Conservation (phyloP, 2,329 filamentous ascomycete genomes). For the Fusarium incarnatum region DNA sequence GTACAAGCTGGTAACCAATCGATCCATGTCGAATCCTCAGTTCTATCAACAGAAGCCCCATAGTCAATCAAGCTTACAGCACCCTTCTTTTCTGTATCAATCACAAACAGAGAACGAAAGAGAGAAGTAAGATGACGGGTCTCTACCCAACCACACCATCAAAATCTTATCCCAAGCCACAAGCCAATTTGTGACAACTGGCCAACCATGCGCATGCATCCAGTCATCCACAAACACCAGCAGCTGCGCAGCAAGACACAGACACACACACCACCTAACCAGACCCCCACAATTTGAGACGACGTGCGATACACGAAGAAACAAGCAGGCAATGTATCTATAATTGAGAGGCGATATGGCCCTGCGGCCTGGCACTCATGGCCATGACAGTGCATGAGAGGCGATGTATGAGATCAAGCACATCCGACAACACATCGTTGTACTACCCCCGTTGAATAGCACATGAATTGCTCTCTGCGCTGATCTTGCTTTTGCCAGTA, state of each 20-base stretch:
- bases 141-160: slow-evolving; percentile 35
- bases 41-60: background rate
- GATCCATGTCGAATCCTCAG: slow-evolving; percentile 26
- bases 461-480: slow-evolving; percentile 17
- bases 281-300: slow-evolving; percentile 29
- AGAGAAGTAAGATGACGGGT: slow-evolving; percentile 9
- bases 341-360: slow-evolving; percentile 32
- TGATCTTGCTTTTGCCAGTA: slow-evolving; percentile 1
- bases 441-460: background rate
- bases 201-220: slow-evolving; percentile 35
- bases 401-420: slow-evolving; percentile 31
- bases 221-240: slow-evolving; percentile 5
- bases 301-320: slow-evolving; percentile 22
- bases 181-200: slow-evolving; percentile 31
- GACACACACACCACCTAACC: slow-evolving; percentile 6
- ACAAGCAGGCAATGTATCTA: slow-evolving; percentile 20
- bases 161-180: slow-evolving; percentile 5
- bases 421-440: slow-evolving; percentile 32
- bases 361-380: slow-evolving; percentile 4
- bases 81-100: background rate
- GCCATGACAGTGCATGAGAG: slow-evolving; percentile 7
- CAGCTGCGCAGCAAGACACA: slow-evolving; percentile 9
- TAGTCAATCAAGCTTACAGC: background rate
- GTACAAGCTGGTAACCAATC: slow-evolving; percentile 24
- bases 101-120: slow-evolving; percentile 1